These are phyloP conservation scores for Tolypocladium inflatum DNA, from an alignment of 2,329 filamentous ascomycete species.

Conservation along the genomic window DNA sequence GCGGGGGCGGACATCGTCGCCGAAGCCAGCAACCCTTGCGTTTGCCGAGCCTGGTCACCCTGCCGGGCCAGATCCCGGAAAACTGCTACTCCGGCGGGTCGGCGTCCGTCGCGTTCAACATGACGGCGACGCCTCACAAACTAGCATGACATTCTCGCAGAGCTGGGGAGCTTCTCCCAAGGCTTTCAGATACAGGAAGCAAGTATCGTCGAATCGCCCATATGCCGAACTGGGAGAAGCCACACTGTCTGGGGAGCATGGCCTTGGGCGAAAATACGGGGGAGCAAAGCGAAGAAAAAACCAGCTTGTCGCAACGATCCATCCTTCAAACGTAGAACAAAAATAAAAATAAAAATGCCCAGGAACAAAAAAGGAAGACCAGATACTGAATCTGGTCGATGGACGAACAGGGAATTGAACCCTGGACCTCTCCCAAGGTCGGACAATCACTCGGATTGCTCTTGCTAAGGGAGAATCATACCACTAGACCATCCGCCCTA, in stretches of 20 bases:
- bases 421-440: conserved; percentile 20
- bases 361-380: conserved; percentile 6
- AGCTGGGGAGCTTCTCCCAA: background rate
- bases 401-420: conserved; percentile 25
- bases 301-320: background rate
- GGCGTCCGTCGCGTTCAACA: background rate
- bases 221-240: too few species aligned
- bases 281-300: background rate
- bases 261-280: too few species aligned
- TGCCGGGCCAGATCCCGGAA: background rate
- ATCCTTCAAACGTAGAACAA: background rate
- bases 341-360: background rate
- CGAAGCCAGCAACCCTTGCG: background rate
- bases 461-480: conserved; percentile 24
- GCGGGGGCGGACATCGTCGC: too few species aligned
- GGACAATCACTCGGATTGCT: conserved; percentile 8
- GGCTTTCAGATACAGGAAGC: background rate
- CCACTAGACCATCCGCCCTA: conserved; percentile 23
- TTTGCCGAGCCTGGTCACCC: background rate
- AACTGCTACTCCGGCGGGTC: background rate
- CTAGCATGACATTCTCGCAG: background rate
- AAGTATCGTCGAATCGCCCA: too few species aligned
- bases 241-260: too few species aligned
- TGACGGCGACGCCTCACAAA: background rate
- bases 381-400: background rate